phyloP scores from a whole-genome alignment of 768 basidiomycete species.

The Hirschioporus abietinus region DNA sequence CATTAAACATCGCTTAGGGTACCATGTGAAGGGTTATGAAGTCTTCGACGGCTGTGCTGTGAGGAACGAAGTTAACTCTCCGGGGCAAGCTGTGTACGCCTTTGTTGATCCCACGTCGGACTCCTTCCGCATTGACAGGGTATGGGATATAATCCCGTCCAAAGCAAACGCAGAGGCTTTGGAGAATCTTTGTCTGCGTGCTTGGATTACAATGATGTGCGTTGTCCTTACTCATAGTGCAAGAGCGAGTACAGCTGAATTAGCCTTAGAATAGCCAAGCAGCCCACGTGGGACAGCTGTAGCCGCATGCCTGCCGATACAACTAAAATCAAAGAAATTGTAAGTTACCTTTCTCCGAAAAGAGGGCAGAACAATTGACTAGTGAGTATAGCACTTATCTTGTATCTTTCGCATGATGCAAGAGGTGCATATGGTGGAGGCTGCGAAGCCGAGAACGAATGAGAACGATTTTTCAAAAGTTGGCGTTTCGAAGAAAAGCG shows the following conservation, averaged over 20 bases:
- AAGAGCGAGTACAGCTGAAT: too few species aligned
- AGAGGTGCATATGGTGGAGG: slow-evolving; percentile 30
- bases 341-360: slow-evolving; percentile 21
- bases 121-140: slow-evolving; percentile 16
- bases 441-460: slow-evolving; percentile 26
- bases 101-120: slow-evolving; percentile 15
- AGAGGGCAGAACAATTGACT: neutral
- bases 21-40: slow-evolving; percentile 32
- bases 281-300: too few species aligned
- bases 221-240: too few species aligned
- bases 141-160: slow-evolving; percentile 24
- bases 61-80: neutral
- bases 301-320: neutral
- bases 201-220: slow-evolving; percentile 35
- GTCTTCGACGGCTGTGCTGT: slow-evolving; percentile 26
- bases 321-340: neutral
- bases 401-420: slow-evolving; percentile 26
- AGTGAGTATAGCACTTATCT: slow-evolving; percentile 24
- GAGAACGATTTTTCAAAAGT: slow-evolving; percentile 29
- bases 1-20: slow-evolving; percentile 22
- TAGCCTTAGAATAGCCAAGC: too few species aligned
- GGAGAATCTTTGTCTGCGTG: slow-evolving; percentile 29
- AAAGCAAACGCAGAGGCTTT: slow-evolving; percentile 13
- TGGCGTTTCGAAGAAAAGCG: slow-evolving; percentile 21
- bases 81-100: slow-evolving; percentile 21